Evolutionary conservation across 257 asterid species (phyloP).

Genomic region (Cordia subcordata): DNA sequence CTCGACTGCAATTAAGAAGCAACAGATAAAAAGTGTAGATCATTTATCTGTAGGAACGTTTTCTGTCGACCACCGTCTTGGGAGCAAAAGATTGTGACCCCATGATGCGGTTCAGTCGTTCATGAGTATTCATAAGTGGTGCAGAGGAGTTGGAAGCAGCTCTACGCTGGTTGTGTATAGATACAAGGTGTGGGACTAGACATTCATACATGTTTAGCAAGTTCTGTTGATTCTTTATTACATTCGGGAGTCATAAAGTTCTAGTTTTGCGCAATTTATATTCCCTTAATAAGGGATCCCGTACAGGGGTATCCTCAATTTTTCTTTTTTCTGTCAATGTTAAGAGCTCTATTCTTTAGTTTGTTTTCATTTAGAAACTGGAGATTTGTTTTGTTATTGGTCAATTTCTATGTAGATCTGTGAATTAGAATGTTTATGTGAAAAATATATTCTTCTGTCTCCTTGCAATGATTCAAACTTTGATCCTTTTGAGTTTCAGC

Average conservation of each 20-base stretch:
- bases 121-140: conserved; percentile 21
- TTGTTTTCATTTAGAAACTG: background rate
- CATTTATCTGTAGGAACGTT: conserved; percentile 36
- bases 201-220: conserved; percentile 42
- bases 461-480: too few species aligned
- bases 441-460: too few species aligned
- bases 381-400: background rate
- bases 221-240: conserved; percentile 62
- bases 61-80: conserved; percentile 12
- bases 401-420: background rate
- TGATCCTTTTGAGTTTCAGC: too few species aligned
- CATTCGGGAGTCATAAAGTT: conserved; percentile 33
- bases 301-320: conserved; percentile 24
- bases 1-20: conserved; percentile 70
- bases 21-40: conserved; percentile 16
- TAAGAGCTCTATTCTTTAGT: background rate
- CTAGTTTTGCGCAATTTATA: conserved; percentile 28
- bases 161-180: conserved; percentile 52
- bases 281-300: conserved; percentile 38
- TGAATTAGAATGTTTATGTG: background rate
- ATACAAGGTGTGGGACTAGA: conserved; percentile 33
- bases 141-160: conserved; percentile 25
- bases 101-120: conserved; percentile 20
- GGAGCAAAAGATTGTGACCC: conserved; percentile 15
- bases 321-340: conserved; percentile 8